Conservation (phyloP, 345 rosid species). For the Populus pruinosa region DNA sequence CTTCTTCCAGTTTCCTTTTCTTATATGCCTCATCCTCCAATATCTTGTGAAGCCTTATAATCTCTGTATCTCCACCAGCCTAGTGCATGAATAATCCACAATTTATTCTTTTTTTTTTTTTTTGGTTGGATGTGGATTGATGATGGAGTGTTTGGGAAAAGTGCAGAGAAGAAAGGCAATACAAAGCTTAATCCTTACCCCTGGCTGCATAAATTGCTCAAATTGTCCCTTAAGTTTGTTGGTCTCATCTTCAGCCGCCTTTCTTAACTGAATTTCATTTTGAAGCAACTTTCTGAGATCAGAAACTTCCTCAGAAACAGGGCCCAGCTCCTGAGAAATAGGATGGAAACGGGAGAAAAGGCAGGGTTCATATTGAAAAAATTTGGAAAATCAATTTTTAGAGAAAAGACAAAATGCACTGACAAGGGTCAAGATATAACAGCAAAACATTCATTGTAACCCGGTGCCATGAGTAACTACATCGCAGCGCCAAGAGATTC, state of each 20-base stretch:
- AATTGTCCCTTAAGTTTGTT: constrained; percentile 23
- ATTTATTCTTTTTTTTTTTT: background rate
- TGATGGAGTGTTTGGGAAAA: background rate
- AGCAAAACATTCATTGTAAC: background rate
- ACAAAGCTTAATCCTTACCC: constrained; percentile 14
- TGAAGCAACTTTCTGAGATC: constrained; percentile 24
- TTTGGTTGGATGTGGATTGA: background rate
- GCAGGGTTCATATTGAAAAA: background rate
- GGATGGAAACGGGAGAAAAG: background rate
- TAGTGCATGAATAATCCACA: constrained; percentile 2
- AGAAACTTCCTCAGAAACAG: constrained; percentile 20
- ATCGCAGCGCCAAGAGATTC: background rate
- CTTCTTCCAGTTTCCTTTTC: constrained; percentile 28
- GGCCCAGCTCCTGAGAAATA: constrained; percentile 12
- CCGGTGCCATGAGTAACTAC: background rate
- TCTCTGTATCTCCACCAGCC: constrained; percentile 33
- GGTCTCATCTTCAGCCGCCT: constrained; percentile 26
- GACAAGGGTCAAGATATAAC: background rate
- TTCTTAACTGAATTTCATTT: constrained; percentile 27
- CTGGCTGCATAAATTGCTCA: constrained; percentile 18
- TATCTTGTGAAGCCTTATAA: constrained; percentile 21
- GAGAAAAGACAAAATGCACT: background rate
- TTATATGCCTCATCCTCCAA: constrained; percentile 27
- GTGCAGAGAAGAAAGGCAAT: background rate
- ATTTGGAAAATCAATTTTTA: background rate